Evolutionary conservation across 352 stramenopile genomes (phyloP).

Genomic region (Thalassiosira hispida): DNA sequence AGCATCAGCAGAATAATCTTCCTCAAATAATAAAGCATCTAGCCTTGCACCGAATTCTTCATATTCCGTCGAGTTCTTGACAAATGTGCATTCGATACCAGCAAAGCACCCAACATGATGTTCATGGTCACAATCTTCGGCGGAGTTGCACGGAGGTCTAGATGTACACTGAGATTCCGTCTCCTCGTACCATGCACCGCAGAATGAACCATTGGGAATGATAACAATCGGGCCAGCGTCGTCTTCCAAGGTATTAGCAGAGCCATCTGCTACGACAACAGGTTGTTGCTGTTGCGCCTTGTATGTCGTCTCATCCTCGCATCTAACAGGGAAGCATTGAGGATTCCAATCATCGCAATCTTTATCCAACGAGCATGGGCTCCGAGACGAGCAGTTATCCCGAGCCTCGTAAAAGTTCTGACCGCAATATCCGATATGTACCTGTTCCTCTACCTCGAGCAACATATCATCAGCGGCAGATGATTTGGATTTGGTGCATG

Average conservation of each 20-base stretch:
- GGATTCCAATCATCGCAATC: no score
- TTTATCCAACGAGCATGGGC: no score
- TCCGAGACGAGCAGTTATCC: no score
- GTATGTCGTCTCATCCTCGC: background rate
- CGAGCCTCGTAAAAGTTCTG: no score
- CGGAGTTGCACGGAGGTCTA: background rate
- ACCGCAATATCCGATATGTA: no score
- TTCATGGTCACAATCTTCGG: background rate
- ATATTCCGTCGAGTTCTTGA: background rate
- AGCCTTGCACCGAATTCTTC: background rate
- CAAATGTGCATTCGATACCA: background rate
- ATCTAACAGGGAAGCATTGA: slow-evolving; percentile 1
- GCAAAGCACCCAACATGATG: background rate
- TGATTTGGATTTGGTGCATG: background rate
- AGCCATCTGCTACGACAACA: no score
- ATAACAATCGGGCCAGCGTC: no score
- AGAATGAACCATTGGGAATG: background rate
- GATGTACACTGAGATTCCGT: background rate
- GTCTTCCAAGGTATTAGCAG: background rate
- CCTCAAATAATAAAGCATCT: background rate
- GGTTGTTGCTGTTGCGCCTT: background rate
- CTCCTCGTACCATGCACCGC: slow-evolving; percentile 1
- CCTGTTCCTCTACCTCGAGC: no score
- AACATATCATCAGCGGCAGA: background rate
- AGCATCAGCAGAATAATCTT: background rate